Conservation (phyloP, 768 basidiomycete species). For the Auriscalpium vulgare region DNA sequence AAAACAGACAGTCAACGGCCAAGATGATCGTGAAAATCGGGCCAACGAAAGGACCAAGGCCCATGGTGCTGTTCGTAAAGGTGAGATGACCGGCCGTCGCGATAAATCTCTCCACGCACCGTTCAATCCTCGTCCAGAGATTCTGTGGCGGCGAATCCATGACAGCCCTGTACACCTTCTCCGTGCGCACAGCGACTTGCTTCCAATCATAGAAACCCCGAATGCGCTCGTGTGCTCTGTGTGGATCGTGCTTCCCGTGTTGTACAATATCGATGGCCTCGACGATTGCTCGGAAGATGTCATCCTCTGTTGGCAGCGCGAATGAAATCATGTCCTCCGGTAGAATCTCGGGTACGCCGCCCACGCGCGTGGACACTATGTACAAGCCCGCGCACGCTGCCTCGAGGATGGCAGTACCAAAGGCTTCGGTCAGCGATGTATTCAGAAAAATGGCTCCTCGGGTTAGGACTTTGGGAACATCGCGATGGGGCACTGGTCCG, state of each 20-base stretch:
- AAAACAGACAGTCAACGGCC: constrained; percentile 85
- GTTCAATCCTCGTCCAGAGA: constrained; percentile 68
- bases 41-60: constrained; percentile 73
- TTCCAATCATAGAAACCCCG: constrained; percentile 84
- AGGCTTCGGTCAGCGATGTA: constrained; percentile 92
- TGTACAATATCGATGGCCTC: constrained; percentile 70
- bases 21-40: constrained; percentile 84
- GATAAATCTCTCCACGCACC: constrained; percentile 35
- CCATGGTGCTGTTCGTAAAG: constrained; percentile 51
- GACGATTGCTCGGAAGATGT: constrained; percentile 76
- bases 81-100: neutral
- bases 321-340: constrained; percentile 95
- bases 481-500: constrained; percentile 69
- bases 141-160: constrained; percentile 52
- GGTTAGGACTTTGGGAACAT: constrained; percentile 83
- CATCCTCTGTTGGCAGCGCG: constrained; percentile 88
- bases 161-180: constrained; percentile 71
- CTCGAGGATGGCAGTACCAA: constrained; percentile 96
- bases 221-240: constrained; percentile 68
- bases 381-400: constrained; percentile 93
- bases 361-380: constrained; percentile 89
- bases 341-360: constrained; percentile 92
- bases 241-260: constrained; percentile 63
- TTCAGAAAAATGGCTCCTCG: constrained; percentile 91
- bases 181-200: constrained; percentile 72